Percentiles rank a stretch among this genome's conserved stretches.
phyloP scores from a whole-genome alignment of 176 grass and related monocot species.

The Olyra latifolia region DNA sequence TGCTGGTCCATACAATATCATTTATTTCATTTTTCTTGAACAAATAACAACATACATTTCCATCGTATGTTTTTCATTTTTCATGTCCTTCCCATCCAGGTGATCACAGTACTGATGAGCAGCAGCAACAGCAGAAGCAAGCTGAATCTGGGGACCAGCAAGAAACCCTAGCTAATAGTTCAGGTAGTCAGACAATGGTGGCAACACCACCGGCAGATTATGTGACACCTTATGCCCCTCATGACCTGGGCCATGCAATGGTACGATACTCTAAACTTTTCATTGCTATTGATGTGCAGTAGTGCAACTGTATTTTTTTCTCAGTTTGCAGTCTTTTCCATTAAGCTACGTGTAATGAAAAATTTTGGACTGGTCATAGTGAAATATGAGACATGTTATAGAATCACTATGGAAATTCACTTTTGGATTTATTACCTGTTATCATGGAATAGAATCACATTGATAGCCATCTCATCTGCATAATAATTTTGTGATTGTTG shows the following conservation, averaged over 20 bases:
- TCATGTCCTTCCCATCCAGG: slow-evolving; percentile 22
- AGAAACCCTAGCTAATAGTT: slow-evolving; percentile 39
- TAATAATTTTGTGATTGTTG: not conserved
- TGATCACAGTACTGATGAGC: slow-evolving; percentile 36
- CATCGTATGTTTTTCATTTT: not conserved
- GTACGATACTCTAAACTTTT: slow-evolving; percentile 27
- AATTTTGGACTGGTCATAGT: slow-evolving; percentile 4
- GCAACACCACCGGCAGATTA: slow-evolving; percentile 51
- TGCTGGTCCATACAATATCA: not conserved
- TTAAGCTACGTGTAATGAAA: not conserved
- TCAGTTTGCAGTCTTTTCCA: not conserved
- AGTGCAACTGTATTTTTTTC: not conserved
- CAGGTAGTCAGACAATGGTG: slow-evolving; percentile 45
- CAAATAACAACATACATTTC: not conserved
- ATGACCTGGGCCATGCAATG: slow-evolving; percentile 42
- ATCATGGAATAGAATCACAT: not conserved
- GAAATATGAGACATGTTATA: not conserved
- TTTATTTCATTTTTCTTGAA: not conserved
- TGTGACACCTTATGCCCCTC: slow-evolving; percentile 44
- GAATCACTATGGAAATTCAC: not conserved
- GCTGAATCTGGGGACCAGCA: slow-evolving; percentile 35
- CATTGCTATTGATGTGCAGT: not conserved
- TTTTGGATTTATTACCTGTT: not conserved
- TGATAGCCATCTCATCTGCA: not conserved
- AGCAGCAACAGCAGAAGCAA: slow-evolving; percentile 37